phyloP scores from a whole-genome alignment of 2,329 filamentous ascomycete species.

The Aspergillus ruber region DNA sequence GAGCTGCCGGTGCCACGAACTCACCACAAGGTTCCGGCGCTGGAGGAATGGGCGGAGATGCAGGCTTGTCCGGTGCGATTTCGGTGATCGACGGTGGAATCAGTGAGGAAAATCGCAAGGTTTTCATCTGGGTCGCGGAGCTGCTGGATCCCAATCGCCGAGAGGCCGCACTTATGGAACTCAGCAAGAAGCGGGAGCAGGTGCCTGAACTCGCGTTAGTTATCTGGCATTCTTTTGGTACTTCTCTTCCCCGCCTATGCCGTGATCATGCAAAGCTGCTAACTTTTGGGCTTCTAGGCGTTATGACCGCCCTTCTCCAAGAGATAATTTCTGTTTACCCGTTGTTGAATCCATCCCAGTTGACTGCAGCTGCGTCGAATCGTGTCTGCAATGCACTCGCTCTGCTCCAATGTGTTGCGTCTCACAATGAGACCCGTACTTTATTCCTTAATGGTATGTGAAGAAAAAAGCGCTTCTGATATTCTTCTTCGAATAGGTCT shows the following conservation, averaged over 20 bases:
- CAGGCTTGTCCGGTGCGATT: conserved; percentile 23
- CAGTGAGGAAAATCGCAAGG: conserved; percentile 84
- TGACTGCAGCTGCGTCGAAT: conserved; percentile 96
- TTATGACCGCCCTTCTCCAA: conserved; percentile 95
- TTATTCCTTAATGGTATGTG: conserved; percentile 80
- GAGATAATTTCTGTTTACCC: conserved; percentile 99
- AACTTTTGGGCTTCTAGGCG: conserved; percentile 52
- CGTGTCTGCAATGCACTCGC: conserved; percentile 95
- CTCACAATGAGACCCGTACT: conserved; percentile 90
- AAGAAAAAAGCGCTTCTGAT: neutral
- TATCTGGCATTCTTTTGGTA: conserved; percentile 97
- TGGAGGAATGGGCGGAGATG: conserved; percentile 45
- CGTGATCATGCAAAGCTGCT: conserved; percentile 5
- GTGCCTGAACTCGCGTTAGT: conserved; percentile 94
- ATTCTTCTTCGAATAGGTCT: conserved; percentile 3
- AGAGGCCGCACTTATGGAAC: conserved; percentile 84
- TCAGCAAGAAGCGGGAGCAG: conserved; percentile 98
- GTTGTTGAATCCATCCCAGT: conserved; percentile 88
- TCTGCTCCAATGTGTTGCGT: conserved; percentile 91
- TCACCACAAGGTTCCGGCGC: conserved; percentile 29
- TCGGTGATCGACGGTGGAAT: conserved; percentile 57
- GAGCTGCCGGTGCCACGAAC: conserved; percentile 46
- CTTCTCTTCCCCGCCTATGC: conserved; percentile 3
- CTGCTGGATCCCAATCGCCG: conserved; percentile 79
- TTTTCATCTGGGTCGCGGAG: conserved; percentile 89